Percentiles rank a stretch among this genome's conserved stretches.
Conservation (phyloP, 768 basidiomycete genomes). For the Pisolithus sp. region DNA sequence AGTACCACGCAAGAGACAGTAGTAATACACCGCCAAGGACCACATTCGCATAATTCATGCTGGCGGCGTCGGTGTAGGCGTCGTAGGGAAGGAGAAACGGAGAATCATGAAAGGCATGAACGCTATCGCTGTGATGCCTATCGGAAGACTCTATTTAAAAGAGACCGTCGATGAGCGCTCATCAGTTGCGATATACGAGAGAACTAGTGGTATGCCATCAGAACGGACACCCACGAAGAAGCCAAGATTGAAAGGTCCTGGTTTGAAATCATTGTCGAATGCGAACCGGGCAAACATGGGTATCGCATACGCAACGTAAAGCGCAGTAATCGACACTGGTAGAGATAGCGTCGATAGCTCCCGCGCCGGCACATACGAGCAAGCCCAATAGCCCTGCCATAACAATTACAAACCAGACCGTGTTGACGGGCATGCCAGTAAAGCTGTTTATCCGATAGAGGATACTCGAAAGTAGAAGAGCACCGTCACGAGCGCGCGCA, state of each 20-base stretch:
- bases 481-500: slow-evolving; percentile 55
- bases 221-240: slow-evolving; percentile 28
- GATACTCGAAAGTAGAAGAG: slow-evolving; percentile 48
- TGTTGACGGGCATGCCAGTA: slow-evolving; percentile 52
- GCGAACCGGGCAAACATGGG: slow-evolving; percentile 47
- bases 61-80: slow-evolving; percentile 36
- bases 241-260: slow-evolving; percentile 45
- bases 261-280: slow-evolving; percentile 41
- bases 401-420: slow-evolving; percentile 46
- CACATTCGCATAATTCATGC: slow-evolving; percentile 71
- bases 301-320: slow-evolving; percentile 43
- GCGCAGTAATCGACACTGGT: slow-evolving; percentile 40
- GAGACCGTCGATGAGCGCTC: not conserved
- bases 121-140: slow-evolving; percentile 45
- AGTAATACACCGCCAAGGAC: slow-evolving; percentile 55
- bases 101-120: slow-evolving; percentile 64
- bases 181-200: slow-evolving; percentile 1
- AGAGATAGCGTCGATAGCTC: slow-evolving; percentile 56
- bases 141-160: slow-evolving; percentile 47
- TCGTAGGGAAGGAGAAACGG: slow-evolving; percentile 59
- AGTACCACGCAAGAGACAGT: slow-evolving; percentile 58
- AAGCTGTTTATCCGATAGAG: slow-evolving; percentile 50
- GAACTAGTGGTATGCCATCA: too few species aligned
- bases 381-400: slow-evolving; percentile 41
- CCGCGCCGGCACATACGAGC: slow-evolving; percentile 48